Base-by-base conservation (phyloP, 2,329 filamentous ascomycete species). In the Fusarium sp. region DNA sequence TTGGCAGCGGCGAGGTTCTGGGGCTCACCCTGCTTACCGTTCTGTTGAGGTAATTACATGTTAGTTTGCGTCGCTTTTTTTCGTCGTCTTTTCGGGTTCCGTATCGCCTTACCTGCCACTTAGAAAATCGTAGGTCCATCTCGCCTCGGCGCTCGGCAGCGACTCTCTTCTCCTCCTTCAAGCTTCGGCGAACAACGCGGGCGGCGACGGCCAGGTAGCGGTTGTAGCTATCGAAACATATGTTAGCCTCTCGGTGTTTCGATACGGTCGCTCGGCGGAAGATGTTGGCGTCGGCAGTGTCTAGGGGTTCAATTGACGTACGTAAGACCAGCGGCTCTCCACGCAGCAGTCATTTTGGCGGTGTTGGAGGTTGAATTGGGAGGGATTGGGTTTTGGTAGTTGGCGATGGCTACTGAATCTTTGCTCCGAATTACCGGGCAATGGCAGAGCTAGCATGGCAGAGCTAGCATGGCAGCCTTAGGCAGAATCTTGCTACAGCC, bases 311-410 rank as follows among this genome's bases (percentile, higher is more conserved):
- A 79, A 80, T 81, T 77, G 76, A 88, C 93, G 84, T 92, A 97
- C 95, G 91, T 97, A 83, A 98, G 88, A 85, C 96, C 96, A 83
- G 96, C 93, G 82, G 95, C 90, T 93, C 98, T 98, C 96, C 95
- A 99, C 83, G 95, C 93, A 88, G 95, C 95, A 86, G 92, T 88
- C 96, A 98, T 99, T 87, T 89, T 93, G 89, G 82, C 82, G 83
- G 81, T 80, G 74, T 83, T 81, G 76, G 73, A 77, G 75, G 73
- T 57, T 77, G 76, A 75, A 77, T 76, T 67, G 70, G 67, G 62
- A 59, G 66, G 64, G 64, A 69, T 67, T 23, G 70, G 69, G 70
- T 68, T 76, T 76, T 79, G 73, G 67, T 81, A 75, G 57, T 73
- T 77, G 78, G 76, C 79, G 75, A 75, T 77, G 76, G 73, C 77